phyloP scores from a whole-genome alignment of 306 rosid species.

The Leucaena leucocephala region DNA sequence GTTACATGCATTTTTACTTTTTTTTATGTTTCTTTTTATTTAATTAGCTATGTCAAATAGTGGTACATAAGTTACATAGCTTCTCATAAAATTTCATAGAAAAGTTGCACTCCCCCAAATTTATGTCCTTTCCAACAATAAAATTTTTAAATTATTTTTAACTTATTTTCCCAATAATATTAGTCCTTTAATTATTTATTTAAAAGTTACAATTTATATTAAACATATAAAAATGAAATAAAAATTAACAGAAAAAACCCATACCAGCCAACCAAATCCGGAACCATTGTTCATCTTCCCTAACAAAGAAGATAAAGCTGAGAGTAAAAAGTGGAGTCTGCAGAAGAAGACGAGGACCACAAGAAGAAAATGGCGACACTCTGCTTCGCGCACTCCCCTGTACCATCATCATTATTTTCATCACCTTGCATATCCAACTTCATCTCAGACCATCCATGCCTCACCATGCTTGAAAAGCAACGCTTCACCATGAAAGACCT shows the following conservation, averaged over 20 bases:
- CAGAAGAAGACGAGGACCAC: background rate
- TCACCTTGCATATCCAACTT: conserved; percentile 67
- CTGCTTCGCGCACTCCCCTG: conserved; percentile 47
- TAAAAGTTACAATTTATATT: background rate
- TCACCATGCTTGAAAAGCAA: conserved; percentile 63
- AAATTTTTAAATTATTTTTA: no score
- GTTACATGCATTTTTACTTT: no score
- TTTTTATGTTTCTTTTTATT: no score
- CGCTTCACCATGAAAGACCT: conserved; percentile 85
- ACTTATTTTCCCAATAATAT: no score
- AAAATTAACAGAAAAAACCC: background rate
- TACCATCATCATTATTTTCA: conserved; percentile 32
- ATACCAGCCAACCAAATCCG: background rate
- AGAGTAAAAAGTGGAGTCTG: background rate
- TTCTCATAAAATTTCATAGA: no score
- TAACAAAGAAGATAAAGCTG: background rate
- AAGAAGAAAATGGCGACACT: conserved; percentile 27
- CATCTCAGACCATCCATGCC: conserved; percentile 67
- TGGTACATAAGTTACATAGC: no score
- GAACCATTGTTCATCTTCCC: background rate
- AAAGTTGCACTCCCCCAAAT: no score
- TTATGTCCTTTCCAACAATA: no score
- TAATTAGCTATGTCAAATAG: no score
- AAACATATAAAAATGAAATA: background rate
- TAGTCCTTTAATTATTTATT: no score